Evolutionary conservation across 257 asterid genomes (phyloP), one percentile per base, ranked within the genome.

Genomic region (Solanum sparsipilum): DNA sequence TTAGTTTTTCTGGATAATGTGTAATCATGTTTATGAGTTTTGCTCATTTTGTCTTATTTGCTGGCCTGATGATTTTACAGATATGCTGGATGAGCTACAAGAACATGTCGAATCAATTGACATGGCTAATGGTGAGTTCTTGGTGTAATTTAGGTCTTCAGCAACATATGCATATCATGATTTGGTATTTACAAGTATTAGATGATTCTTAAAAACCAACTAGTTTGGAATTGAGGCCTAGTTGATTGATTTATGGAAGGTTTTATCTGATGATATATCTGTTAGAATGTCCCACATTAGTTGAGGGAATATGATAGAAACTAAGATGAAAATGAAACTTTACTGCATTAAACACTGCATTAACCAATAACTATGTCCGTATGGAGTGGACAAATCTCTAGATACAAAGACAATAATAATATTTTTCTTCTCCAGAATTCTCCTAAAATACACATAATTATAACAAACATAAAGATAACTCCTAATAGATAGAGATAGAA

Each of bases 101-200:
- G 99, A 97, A 68, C 99, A 97, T 72, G 99, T 97, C 3, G 99
- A 96, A 88, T 93, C 96, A 7, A 95, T 97, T 71, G 99, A 97
- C 90, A 92, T 92, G 93, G 99, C 99, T 41, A 95, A 97, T 90
- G 99, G 99, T 97, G 86, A 92, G 99, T 91, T 87, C 48, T 73
- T 60, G 7, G 72, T 58, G 44, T 11, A 52, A 25, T 29, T 31
- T 74, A 46, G 13, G 46, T 78, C 12, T 44, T 25, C 4, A 32
- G 16, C 6, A 2, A 63, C 3, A 1, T 85, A 34, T 63, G 85
- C 20, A 16, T 10, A 27, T 36, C 6, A 74, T 58, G 63, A 11
- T 71, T 15, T 7, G 74, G 16, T 46, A 29, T 31, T 48, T 82
- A 18, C 23, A 3, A 16, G 44, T 29, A 18, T 29, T 48, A 15